Base-by-base conservation (phyloP, 1,139 yeast genomes). In the Suhomyces coccinellae region DNA sequence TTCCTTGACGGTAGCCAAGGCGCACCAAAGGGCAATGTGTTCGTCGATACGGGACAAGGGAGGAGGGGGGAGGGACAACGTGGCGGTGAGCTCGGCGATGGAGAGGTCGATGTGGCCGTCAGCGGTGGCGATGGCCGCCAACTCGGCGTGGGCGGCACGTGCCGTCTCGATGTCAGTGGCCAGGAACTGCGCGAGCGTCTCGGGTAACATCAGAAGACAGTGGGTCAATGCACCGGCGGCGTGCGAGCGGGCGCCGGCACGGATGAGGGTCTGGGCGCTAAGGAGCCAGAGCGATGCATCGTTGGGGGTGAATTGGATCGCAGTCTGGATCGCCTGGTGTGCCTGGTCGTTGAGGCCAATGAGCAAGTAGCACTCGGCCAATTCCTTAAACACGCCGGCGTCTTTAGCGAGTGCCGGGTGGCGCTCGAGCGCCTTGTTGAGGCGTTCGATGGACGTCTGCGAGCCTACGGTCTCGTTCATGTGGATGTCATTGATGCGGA, bases 101-200 rank as follows among this genome's bases (percentile, higher is more conserved):
- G 79, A 74, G 35, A 65, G 54, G 45, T 77, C 79, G 40, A 74
- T 66, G 53, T 79, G 71, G 16, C 76, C 76, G 36, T 77, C 78
- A n/a, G 75, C 69, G 3, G 79, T 74, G 11, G 79, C 78, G 26
- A 79, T 66, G 9, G 79, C 75, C 0, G 82, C 83, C 45, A 80
- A 61, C 52, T 78, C 81, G 3, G 79, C 74, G 57, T 79, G 83
- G 3, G 78, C 75, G 20, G 75, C 69, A 46, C 82, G 63, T 0
- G 80, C 78, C 2, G 77, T 68, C 46, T 77, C 79, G 22, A 76
- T 59, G 45, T 75, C 73, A 12, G 48, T 54, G 9, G 52, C 46
- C 39, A 66, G 49, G 44, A 63, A 66, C 12, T 61, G 60, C 24
- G 42, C 47, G 12, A 63, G 43, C 20, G 56, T 45, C n/a, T 65